These are phyloP conservation scores for Pseudonitzschia pungens DNA, from an alignment of 108 stramenopile species.

Conservation along the genomic window DNA sequence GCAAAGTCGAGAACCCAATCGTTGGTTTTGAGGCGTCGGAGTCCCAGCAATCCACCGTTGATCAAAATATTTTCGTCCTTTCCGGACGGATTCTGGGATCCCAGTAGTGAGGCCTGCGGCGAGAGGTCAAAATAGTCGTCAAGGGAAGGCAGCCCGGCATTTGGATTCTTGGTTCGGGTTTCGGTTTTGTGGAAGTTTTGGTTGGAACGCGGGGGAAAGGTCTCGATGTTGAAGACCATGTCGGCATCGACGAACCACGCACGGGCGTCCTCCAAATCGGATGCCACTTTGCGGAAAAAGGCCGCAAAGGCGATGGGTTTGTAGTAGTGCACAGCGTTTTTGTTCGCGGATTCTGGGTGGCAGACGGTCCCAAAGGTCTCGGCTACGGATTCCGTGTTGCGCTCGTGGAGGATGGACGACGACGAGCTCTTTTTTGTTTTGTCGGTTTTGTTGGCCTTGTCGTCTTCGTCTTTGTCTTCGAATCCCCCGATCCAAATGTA, in stretches of 20 bases:
- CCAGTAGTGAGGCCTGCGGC: not conserved
- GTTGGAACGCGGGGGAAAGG: not conserved
- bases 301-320: slow-evolving; percentile 7
- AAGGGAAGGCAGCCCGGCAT: not conserved
- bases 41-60: slow-evolving; percentile 10
- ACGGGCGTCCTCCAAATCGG: not conserved
- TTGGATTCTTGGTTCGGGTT: not conserved
- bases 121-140: slow-evolving; percentile 7
- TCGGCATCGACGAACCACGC: slow-evolving; percentile 16
- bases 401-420: not conserved
- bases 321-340: slow-evolving; percentile 5
- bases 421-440: slow-evolving; percentile 10
- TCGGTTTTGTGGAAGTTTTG: not conserved
- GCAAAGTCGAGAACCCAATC: slow-evolving; percentile 6
- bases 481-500: slow-evolving; percentile 10
- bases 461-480: not conserved
- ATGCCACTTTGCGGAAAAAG: not conserved
- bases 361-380: not conserved
- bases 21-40: not conserved
- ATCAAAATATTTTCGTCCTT: slow-evolving; percentile 1
- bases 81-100: slow-evolving; percentile 7
- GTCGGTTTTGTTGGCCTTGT: not conserved
- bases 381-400: not conserved
- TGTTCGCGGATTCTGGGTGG: not conserved
- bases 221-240: not conserved